A percentile compares a stretch with the other conserved stretches of the same genome.
phyloP scores from a whole-genome alignment of 768 basidiomycete genomes.

The Naganishia kalamii region DNA sequence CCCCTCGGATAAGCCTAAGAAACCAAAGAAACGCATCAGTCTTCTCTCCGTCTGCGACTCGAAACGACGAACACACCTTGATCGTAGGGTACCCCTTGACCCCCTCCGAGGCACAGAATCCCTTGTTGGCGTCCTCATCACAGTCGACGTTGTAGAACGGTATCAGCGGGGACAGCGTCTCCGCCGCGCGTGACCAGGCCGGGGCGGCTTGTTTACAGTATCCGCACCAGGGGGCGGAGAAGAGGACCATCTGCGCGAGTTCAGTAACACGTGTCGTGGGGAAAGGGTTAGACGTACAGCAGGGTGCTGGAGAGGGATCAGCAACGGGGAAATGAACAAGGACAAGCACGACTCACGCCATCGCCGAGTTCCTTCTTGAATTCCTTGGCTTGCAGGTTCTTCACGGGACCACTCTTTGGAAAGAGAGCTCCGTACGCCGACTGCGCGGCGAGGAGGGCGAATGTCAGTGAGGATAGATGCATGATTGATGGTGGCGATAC shows the following conservation, averaged over 20 bases:
- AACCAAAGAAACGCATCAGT: no score
- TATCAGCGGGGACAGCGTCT: conserved; percentile 69
- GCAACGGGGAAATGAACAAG: neutral
- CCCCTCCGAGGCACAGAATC: conserved; percentile 70
- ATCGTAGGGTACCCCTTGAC: conserved; percentile 90
- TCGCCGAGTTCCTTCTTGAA: conserved; percentile 20
- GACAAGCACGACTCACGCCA: conserved; percentile 1
- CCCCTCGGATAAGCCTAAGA: conserved; percentile 71
- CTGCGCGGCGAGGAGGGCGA: conserved; percentile 2
- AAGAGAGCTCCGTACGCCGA: conserved; percentile 15
- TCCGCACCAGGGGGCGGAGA: conserved; percentile 23
- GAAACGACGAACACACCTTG: conserved; percentile 54
- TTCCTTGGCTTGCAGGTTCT: conserved; percentile 2
- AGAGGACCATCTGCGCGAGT: conserved; percentile 10
- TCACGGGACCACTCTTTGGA: conserved; percentile 12
- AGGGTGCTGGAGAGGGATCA: conserved; percentile 5
- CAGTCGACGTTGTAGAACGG: conserved; percentile 92
- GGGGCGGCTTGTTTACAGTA: conserved; percentile 55
- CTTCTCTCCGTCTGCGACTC: conserved; percentile 9
- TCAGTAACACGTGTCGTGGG: neutral
- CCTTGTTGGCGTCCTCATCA: conserved; percentile 72
- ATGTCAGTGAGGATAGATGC: no score
- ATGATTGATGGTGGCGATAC: no score
- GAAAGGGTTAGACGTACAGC: neutral
- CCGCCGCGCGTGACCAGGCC: conserved; percentile 74